phyloP scores from a whole-genome alignment of 345 rosid species.

The Murraya paniculata region DNA sequence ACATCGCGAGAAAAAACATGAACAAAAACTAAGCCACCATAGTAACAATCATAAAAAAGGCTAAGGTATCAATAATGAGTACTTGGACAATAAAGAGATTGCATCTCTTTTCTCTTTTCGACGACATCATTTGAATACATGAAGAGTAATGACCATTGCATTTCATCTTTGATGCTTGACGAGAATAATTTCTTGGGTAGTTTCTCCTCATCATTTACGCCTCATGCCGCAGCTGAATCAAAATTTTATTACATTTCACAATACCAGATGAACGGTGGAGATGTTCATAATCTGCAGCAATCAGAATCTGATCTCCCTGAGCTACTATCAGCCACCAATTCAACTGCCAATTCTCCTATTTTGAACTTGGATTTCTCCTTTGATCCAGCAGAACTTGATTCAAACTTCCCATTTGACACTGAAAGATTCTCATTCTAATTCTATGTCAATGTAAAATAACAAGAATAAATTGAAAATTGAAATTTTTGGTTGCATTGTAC shows the following conservation, averaged over 20 bases:
- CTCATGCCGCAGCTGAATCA: conserved; percentile 52
- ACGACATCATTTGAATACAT: conserved; percentile 38
- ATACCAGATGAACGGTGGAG: conserved; percentile 32
- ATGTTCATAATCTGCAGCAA: conserved; percentile 16
- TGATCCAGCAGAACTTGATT: conserved; percentile 52
- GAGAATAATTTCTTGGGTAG: conserved; percentile 16
- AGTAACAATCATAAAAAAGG: conserved; percentile 21
- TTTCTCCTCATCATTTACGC: conserved; percentile 39
- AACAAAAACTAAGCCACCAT: conserved; percentile 26
- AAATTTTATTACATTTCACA: conserved; percentile 35
- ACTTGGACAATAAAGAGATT: conserved; percentile 35
- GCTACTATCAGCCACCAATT: conserved; percentile 58
- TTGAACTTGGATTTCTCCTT: conserved; percentile 71
- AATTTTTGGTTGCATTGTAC: conserved; percentile 1
- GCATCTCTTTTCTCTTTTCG: conserved; percentile 53
- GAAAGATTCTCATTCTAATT: conserved; percentile 39
- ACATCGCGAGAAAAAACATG: conserved; percentile 56
- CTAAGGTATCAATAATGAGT: conserved; percentile 39
- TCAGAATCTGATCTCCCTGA: conserved; percentile 47
- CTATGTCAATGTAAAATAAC: conserved; percentile 8
- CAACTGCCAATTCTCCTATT: conserved; percentile 65
- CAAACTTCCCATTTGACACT: conserved; percentile 46
- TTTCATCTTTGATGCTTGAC: conserved; percentile 20
- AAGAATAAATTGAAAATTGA: conserved; percentile 7
- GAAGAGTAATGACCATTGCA: conserved; percentile 14